Evolutionary conservation across 495 filamentous ascomycete species (phyloP), one percentile per base, ranked within the genome.

Genomic region (Penicillium cataractarum): DNA sequence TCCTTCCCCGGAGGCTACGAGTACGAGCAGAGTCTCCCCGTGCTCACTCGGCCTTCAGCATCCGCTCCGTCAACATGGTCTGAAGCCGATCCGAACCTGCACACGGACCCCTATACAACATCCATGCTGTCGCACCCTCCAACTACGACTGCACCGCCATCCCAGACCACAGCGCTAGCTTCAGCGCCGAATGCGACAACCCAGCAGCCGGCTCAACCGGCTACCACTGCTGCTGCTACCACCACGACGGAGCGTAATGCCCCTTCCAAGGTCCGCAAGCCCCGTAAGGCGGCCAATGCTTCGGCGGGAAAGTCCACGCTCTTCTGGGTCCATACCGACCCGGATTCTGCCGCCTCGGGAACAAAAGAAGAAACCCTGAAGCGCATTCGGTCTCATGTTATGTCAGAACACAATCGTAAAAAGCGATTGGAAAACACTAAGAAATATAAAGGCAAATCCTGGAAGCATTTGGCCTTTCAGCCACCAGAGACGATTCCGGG

Each of bases 341-440:
- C 69, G 8, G 66, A 80, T 40, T 76, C 79, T 0, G 78, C 76
- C 7, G 68, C 76, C 3, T 68, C 70, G 53, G 79, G 79, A 4
- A 76, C 74, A 10, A 73, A 74, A 27, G 78, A 80, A 44, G 78
- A 80, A 39, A 82, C 78, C 2, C 68, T 82, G 62, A 82, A 82
- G 66, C 76, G 78, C 33, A 82, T 82, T 51, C 78, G 79, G 19
- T 82, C 79, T 24, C 79, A 82, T 75, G 79, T 82, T 27, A 82
- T 82, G 79, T 80, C 79, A 32, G 79, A 82, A 55, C 79, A 82
- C 61, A 82, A 82, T 67, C 77, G 79, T 60, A 82, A 80, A 65
- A 82, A 82, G 58, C 68, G 79, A 42, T 62, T 80, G 40, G 78
- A 80, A 21, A 80, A 71, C 46, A 80, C 76, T 3, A 76, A 78